Evolutionary conservation across 225 moss, liverwort and hornwort species (phyloP).

Genomic region (Climacium dendroides): DNA sequence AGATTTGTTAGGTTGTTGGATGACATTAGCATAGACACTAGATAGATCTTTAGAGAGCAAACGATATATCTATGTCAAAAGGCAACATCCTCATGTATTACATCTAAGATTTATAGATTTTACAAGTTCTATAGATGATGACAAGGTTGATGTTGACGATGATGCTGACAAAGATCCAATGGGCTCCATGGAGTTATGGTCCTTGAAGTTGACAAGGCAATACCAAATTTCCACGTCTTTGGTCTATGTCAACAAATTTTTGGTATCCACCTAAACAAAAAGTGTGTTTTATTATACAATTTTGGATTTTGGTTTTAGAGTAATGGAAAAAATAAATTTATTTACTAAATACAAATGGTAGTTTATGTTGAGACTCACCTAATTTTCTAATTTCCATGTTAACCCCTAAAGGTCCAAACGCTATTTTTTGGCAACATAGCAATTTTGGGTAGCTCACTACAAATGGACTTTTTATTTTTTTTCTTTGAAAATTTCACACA

Average conservation of each 20-base stretch:
- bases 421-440: too few species aligned
- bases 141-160: fast-evolving
- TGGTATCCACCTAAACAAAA: background rate
- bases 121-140: fast-evolving
- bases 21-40: background rate
- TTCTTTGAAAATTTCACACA: too few species aligned
- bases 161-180: fast-evolving
- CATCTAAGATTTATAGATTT: background rate
- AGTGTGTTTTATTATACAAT: background rate
- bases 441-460: too few species aligned
- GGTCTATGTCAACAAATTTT: fast-evolving
- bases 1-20: background rate
- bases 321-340: background rate
- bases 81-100: fast-evolving
- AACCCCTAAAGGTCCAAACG: too few species aligned
- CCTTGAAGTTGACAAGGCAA: background rate
- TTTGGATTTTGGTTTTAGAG: background rate
- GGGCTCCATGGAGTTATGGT: fast-evolving
- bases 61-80: background rate
- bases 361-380: background rate
- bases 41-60: background rate
- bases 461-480: too few species aligned
- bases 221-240: background rate
- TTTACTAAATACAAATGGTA: background rate
- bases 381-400: background rate